phyloP scores from a whole-genome alignment of 2,329 filamentous ascomycete genomes.

The Ciborinia camelliae region DNA sequence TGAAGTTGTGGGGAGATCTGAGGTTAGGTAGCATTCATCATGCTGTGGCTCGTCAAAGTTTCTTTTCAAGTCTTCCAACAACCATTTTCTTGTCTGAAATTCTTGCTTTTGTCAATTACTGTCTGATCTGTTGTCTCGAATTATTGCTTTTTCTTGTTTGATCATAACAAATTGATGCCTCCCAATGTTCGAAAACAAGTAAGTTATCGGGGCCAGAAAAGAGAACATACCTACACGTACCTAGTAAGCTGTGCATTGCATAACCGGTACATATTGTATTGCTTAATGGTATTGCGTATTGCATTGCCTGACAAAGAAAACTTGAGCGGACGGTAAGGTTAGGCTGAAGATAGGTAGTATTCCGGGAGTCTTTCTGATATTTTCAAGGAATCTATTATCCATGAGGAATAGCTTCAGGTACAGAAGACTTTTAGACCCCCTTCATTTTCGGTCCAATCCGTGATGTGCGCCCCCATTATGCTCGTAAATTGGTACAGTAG shows the following conservation, averaged over 20 bases:
- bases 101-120: neutral
- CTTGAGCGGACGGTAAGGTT: neutral
- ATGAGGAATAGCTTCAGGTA: slow-evolving; percentile 17
- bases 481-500: neutral
- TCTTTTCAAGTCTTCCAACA: neutral
- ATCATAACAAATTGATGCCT: neutral
- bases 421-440: neutral
- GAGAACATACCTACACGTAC: too few relatives aligned
- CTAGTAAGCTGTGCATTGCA: slow-evolving; percentile 15
- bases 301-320: slow-evolving; percentile 8
- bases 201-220: neutral
- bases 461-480: neutral
- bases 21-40: neutral
- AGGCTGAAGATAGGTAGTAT: slow-evolving; percentile 8
- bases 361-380: slow-evolving; percentile 1
- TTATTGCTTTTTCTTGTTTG: neutral
- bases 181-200: neutral
- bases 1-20: slow-evolving; percentile 10
- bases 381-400: slow-evolving; percentile 1
- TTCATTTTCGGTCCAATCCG: slow-evolving; percentile 14
- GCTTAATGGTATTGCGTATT: neutral
- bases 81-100: neutral
- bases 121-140: neutral
- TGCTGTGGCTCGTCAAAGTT: neutral
- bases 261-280: slow-evolving; percentile 10